These are phyloP conservation scores for Stromatinia cepivora DNA, from an alignment of 2,329 filamentous ascomycete genomes.

Conservation along the genomic window DNA sequence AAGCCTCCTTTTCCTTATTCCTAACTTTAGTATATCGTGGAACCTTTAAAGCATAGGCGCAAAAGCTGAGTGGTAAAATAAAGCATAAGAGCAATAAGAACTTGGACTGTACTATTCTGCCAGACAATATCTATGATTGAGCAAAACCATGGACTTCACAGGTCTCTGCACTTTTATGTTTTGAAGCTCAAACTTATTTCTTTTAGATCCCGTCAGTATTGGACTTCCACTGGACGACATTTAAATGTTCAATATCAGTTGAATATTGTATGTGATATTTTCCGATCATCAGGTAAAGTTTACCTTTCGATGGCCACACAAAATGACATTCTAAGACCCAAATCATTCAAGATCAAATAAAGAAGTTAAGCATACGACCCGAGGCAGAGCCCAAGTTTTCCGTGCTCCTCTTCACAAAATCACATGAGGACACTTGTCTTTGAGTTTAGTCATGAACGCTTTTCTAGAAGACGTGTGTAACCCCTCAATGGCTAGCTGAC, in stretches of 20 bases:
- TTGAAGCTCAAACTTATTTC: not conserved
- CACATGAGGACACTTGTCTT: not conserved
- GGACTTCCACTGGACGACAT: not conserved
- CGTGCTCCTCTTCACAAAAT: not conserved
- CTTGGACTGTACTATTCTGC: not conserved
- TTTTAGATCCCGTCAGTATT: not conserved
- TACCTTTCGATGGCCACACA: not conserved
- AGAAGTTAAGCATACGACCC: not conserved
- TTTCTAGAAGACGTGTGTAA: not conserved
- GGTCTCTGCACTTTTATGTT: not conserved
- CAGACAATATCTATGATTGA: not conserved
- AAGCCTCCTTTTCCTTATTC: not conserved
- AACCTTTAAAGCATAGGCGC: not conserved
- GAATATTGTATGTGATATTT: not conserved
- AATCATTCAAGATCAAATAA: not conserved
- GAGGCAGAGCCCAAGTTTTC: not conserved
- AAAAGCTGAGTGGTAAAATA: not conserved
- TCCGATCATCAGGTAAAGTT: not conserved
- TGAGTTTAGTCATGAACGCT: not conserved
- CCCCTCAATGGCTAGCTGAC: constrained; percentile 1
- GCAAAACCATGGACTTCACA: not conserved
- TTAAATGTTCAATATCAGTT: not conserved
- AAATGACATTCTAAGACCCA: not conserved
- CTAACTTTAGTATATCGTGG: not conserved
- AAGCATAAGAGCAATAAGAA: not conserved